Evolutionary conservation across 768 basidiomycete genomes (phyloP).

Genomic region (Lactifluus pinguis): DNA sequence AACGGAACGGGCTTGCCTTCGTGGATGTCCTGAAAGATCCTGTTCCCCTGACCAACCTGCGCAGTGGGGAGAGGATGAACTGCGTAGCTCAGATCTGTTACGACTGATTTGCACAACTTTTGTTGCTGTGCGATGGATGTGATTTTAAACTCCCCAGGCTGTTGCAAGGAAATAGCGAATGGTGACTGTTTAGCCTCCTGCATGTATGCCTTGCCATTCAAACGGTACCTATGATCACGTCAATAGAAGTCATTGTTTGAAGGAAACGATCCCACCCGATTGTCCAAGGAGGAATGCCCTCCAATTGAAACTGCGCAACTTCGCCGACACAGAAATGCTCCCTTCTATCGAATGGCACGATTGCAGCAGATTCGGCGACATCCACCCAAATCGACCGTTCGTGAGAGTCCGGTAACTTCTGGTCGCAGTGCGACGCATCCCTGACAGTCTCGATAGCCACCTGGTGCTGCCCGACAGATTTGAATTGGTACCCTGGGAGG

Average conservation of each 20-base stretch:
- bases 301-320: constrained; percentile 81
- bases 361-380: constrained; percentile 93
- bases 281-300: constrained; percentile 90
- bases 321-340: constrained; percentile 88
- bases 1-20: constrained; percentile 48
- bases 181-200: constrained; percentile 74
- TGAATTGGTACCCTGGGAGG: constrained; percentile 62
- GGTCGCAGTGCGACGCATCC: constrained; percentile 79
- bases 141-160: constrained; percentile 77
- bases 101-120: constrained; percentile 79
- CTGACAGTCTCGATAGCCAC: constrained; percentile 68
- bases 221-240: constrained; percentile 52
- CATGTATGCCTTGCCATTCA: constrained; percentile 64
- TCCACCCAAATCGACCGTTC: constrained; percentile 70
- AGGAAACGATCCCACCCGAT: constrained; percentile 47
- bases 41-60: constrained; percentile 78
- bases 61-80: constrained; percentile 85
- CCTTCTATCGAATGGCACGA: constrained; percentile 72
- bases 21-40: constrained; percentile 75
- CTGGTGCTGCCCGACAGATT: constrained; percentile 72
- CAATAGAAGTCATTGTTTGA: background rate
- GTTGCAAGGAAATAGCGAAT: constrained; percentile 78
- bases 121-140: constrained; percentile 87
- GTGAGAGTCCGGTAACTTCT: constrained; percentile 54
- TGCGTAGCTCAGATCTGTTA: constrained; percentile 62